phyloP scores from a whole-genome alignment of 768 basidiomycete species.

The Kwoniella bestiolae region DNA sequence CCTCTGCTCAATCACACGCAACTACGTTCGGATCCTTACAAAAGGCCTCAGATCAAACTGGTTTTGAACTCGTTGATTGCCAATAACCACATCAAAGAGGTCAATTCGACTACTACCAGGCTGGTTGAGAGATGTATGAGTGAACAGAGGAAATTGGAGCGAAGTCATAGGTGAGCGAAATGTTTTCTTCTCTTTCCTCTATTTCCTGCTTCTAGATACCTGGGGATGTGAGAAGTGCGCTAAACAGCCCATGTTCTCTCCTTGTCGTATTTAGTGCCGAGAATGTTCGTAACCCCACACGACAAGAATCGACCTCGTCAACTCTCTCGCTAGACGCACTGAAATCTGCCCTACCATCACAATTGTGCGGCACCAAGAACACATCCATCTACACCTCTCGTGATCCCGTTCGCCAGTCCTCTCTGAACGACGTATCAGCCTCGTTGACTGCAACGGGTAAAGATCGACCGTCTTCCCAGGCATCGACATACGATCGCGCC shows the following conservation, averaged over 20 bases:
- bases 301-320: conserved; percentile 35
- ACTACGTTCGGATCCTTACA: conserved; percentile 80
- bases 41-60: conserved; percentile 84
- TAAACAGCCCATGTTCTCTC: not conserved
- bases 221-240: no score
- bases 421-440: conserved; percentile 46
- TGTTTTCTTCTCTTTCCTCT: no score
- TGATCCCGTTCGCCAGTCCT: conserved; percentile 48
- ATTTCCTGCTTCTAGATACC: no score
- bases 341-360: conserved; percentile 33
- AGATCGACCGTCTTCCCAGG: conserved; percentile 17
- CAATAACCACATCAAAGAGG: conserved; percentile 75
- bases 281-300: conserved; percentile 25
- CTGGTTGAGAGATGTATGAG: conserved; percentile 86
- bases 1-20: conserved; percentile 95
- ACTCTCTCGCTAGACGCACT: conserved; percentile 44
- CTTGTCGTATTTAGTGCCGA: conserved; percentile 27
- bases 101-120: conserved; percentile 83
- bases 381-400: conserved; percentile 52
- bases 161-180: conserved; percentile 37
- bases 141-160: conserved; percentile 42
- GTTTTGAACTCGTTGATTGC: conserved; percentile 77
- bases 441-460: conserved; percentile 26
- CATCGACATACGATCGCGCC: conserved; percentile 11
- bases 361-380: not conserved